Evolutionary conservation across 192 early-diverging fungal genomes (phyloP).

Genomic region (Coemansia sp.): DNA sequence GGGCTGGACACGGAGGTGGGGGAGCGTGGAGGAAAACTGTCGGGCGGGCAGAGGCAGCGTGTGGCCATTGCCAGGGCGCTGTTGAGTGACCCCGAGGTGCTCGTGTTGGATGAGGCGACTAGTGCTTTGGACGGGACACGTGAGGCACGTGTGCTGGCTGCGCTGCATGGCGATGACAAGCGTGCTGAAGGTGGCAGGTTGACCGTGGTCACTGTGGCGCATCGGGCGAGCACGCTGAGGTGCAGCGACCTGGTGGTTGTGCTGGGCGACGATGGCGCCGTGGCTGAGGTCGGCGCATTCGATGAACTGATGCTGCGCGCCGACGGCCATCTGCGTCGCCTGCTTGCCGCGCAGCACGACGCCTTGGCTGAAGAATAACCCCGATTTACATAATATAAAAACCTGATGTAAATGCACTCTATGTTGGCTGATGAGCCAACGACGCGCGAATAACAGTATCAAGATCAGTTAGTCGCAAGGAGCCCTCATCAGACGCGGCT

Average conservation of each 20-base stretch:
- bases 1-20: constrained; percentile 91
- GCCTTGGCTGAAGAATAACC: too few relatives aligned
- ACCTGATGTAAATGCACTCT: too few relatives aligned
- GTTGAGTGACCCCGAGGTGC: constrained; percentile 68
- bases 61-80: constrained; percentile 77
- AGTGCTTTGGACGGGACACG: constrained; percentile 71
- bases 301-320: constrained; percentile 56
- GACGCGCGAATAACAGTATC: too few relatives aligned
- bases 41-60: constrained; percentile 64
- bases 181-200: too few relatives aligned
- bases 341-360: constrained; percentile 51
- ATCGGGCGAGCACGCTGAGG: constrained; percentile 78
- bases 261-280: constrained; percentile 57
- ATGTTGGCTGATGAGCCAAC: too few relatives aligned
- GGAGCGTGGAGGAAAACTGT: constrained; percentile 66
- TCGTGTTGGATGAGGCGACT: constrained; percentile 79
- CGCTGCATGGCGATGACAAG: constrained; percentile 60
- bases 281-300: constrained; percentile 71
- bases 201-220: constrained; percentile 74
- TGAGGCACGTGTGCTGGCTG: constrained; percentile 63
- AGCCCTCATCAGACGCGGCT: too few relatives aligned
- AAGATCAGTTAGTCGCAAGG: too few relatives aligned
- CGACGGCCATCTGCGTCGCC: constrained; percentile 54
- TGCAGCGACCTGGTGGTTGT: constrained; percentile 68
- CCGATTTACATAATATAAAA: too few relatives aligned